phyloP scores from a whole-genome alignment of 345 rosid species.

The Eucalyptus sp. region DNA sequence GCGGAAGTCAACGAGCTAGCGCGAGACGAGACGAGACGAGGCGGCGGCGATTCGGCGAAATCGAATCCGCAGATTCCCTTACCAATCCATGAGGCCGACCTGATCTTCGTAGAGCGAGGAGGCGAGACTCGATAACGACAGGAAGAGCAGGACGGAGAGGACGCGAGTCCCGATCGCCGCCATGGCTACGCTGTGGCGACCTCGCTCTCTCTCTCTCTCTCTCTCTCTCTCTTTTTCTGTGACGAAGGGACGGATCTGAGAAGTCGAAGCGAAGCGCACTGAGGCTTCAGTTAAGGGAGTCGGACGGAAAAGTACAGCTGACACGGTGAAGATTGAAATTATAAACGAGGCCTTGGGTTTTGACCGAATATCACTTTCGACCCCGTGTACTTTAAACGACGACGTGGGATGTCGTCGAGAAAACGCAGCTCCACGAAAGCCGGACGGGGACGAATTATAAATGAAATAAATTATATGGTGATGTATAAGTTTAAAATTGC shows the following conservation, averaged over 20 bases:
- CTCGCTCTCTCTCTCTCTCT: not conserved
- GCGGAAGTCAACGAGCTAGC: not conserved
- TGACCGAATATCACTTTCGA: not conserved
- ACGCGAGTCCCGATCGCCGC: slow-evolving; percentile 43
- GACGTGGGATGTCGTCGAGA: not conserved
- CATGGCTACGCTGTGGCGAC: slow-evolving; percentile 32
- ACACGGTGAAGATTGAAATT: not conserved
- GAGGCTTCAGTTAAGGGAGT: not conserved
- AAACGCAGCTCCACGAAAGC: not conserved
- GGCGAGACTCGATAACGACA: slow-evolving; percentile 24
- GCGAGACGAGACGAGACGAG: not conserved
- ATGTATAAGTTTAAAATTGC: not conserved
- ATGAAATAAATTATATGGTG: not conserved
- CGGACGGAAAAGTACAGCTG: not conserved
- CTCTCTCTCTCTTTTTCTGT: not conserved
- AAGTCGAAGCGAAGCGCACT: not conserved
- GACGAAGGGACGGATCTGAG: slow-evolving; percentile 13
- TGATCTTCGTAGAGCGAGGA: slow-evolving; percentile 86
- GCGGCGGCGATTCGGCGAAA: not conserved
- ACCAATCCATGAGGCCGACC: slow-evolving; percentile 98
- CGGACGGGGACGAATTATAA: not conserved
- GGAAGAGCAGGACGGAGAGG: slow-evolving; percentile 16
- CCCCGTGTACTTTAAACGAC: not conserved
- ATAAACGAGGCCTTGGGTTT: not conserved
- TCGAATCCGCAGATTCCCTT: not conserved